Percentiles rank a stretch among this genome's conserved stretches.
Conservation (phyloP, 805 yeast genomes). For the Scheffersomyces amazonensis region DNA sequence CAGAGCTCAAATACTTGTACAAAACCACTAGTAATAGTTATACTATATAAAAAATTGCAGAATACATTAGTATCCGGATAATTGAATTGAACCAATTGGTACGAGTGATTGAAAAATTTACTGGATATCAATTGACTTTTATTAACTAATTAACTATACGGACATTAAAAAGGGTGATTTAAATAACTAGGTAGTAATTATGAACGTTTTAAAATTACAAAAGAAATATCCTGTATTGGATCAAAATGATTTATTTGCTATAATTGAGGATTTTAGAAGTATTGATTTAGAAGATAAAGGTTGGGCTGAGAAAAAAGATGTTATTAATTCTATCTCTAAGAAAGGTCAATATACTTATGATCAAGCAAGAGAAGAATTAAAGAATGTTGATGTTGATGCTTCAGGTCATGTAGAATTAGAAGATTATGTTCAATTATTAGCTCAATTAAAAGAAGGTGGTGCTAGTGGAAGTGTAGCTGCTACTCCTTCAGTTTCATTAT, state of each 20-base stretch:
- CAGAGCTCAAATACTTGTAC: too few species aligned
- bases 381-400: slow-evolving; percentile 89
- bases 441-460: slow-evolving; percentile 63
- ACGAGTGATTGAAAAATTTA: too few species aligned
- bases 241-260: slow-evolving; percentile 81
- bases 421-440: slow-evolving; percentile 82
- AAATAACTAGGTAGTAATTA: too few species aligned
- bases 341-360: slow-evolving; percentile 84
- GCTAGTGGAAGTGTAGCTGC: slow-evolving; percentile 12
- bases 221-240: slow-evolving; percentile 82
- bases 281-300: slow-evolving; percentile 93
- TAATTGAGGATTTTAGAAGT: slow-evolving; percentile 81
- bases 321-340: slow-evolving; percentile 76
- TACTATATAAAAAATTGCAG: too few species aligned
- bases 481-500: slow-evolving; percentile 13
- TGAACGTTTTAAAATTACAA: slow-evolving; percentile 47
- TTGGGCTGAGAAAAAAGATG: slow-evolving; percentile 88
- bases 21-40: too few species aligned
- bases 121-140: too few species aligned
- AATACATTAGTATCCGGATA: too few species aligned
- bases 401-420: slow-evolving; percentile 96
- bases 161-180: not conserved
- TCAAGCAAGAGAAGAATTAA: slow-evolving; percentile 89
- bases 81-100: not conserved
- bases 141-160: too few species aligned